Conservation (phyloP, 1,284 basidiomycete species). For the Hemileia vastatrix region DNA sequence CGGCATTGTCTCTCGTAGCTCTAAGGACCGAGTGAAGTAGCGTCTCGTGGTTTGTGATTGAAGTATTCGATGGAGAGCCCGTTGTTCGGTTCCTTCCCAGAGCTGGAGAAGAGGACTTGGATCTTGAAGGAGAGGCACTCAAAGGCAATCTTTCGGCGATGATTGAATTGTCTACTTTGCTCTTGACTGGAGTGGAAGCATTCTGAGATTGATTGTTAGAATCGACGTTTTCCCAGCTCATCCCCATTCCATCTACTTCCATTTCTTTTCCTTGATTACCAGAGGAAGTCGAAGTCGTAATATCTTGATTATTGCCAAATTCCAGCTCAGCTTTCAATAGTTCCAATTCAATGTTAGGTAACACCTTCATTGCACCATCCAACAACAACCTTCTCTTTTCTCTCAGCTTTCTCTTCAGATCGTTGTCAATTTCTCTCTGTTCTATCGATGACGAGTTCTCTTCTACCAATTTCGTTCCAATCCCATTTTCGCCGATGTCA, state of each 20-base stretch:
- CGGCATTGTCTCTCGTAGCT: background rate
- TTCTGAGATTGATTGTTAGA: background rate
- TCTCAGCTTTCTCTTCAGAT: slow-evolving; percentile 25
- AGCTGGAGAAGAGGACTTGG: background rate
- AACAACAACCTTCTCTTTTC: slow-evolving; percentile 31
- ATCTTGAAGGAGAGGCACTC: background rate
- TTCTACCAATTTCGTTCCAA: background rate
- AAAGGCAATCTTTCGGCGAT: background rate
- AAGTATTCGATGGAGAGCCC: background rate
- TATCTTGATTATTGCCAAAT: background rate
- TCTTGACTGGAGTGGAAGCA: background rate
- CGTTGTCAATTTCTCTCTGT: background rate
- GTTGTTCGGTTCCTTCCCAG: background rate
- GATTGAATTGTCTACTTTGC: background rate
- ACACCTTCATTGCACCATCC: slow-evolving; percentile 27
- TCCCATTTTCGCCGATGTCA: too few relatives aligned
- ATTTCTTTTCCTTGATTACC: background rate
- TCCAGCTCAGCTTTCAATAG: slow-evolving; percentile 19
- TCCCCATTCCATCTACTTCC: background rate
- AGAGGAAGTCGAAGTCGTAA: too few relatives aligned
- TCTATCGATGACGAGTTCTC: background rate
- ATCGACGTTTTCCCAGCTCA: background rate
- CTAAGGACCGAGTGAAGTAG: background rate
- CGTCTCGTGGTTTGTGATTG: background rate
- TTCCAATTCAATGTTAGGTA: slow-evolving; percentile 33